Evolutionary conservation across 2,329 filamentous ascomycete species (phyloP), one percentile per base, ranked within the genome.

Genomic region (Stachybotrys chlorohalonatus): DNA sequence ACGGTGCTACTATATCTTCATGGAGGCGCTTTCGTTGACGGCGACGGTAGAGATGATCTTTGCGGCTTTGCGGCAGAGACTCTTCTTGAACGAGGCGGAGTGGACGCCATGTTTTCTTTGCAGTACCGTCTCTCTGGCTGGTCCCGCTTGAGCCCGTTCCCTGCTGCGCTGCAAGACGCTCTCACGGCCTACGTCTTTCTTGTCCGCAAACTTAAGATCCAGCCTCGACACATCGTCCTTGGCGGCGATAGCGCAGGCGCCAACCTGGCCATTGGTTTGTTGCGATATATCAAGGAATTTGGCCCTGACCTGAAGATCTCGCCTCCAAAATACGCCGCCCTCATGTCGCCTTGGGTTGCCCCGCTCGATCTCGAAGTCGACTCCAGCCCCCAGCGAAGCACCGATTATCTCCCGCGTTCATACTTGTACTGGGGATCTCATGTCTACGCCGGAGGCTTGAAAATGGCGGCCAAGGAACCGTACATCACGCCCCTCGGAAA

Each of bases 181-280:
- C 46, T 70, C 7, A 65, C 67, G 8, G 58, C 63, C 1, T 70
- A 69, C 53, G 52, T 62, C 7, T 57, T 64, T 51, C 60, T 69
- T 2, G 31, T 65, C 11, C 52, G 51, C 2, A 57, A 61, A 3
- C 42, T 63, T 39, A 39, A 54, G 2, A 63, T 69, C 51, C 60
- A 64, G 3, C 49, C 53, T 5, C 17, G 46, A 7, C 57, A 62
- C 5, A 61, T 69, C 51, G 57, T 70, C 31, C 9, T 70, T 7
- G 66, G 64, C 15, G 68, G 68, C 32, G 67, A 69, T 58, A 66
- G 63, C 5, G 66, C 67, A 0, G 68, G 68, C 7, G 68, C 56
- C 1, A 67, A 66, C 49, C 58, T 70, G 5, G 65, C 59, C 4
- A 52, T 70, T 30, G 65, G 54, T 1, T 57, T 70, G 30, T 56